Percentiles rank a stretch among this genome's conserved stretches.
Conservation (phyloP, 148 eudicot genomes). For the Nepenthes mirabilis region DNA sequence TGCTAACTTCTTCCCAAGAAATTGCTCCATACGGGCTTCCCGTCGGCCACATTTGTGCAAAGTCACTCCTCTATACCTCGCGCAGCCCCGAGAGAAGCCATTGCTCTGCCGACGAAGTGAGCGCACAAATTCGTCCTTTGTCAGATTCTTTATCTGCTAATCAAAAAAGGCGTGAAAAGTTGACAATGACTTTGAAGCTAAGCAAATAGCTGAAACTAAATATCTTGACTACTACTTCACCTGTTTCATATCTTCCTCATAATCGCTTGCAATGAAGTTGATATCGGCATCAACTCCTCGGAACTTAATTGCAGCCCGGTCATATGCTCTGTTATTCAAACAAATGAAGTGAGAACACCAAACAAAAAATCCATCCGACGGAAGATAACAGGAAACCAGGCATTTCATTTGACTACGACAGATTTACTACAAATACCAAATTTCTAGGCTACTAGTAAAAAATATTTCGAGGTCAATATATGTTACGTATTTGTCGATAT, state of each 20-base stretch:
- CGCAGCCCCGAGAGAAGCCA: constrained; percentile 73
- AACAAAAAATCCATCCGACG: background rate
- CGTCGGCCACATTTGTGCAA: constrained; percentile 83
- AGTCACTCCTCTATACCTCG: constrained; percentile 72
- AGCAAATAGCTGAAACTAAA: background rate
- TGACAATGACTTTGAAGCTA: background rate
- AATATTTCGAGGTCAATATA: background rate
- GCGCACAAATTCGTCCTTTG: constrained; percentile 84
- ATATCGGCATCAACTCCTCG: constrained; percentile 92
- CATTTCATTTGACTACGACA: background rate
- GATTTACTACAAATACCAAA: background rate
- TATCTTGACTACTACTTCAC: constrained; percentile 13
- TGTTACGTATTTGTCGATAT: no score
- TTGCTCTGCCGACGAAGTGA: constrained; percentile 79
- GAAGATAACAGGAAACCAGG: background rate
- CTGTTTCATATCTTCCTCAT: constrained; percentile 79
- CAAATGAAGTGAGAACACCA: background rate
- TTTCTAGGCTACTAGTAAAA: background rate
- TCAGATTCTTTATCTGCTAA: constrained; percentile 42
- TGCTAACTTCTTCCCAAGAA: constrained; percentile 69
- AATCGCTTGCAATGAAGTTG: constrained; percentile 51
- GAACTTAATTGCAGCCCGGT: constrained; percentile 86
- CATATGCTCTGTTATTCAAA: constrained; percentile 53
- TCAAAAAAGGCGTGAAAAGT: background rate
- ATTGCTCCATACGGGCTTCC: constrained; percentile 90